Evolutionary conservation across 805 yeast species (phyloP), one percentile per base, ranked within the genome.

Genomic region (Candida orba): DNA sequence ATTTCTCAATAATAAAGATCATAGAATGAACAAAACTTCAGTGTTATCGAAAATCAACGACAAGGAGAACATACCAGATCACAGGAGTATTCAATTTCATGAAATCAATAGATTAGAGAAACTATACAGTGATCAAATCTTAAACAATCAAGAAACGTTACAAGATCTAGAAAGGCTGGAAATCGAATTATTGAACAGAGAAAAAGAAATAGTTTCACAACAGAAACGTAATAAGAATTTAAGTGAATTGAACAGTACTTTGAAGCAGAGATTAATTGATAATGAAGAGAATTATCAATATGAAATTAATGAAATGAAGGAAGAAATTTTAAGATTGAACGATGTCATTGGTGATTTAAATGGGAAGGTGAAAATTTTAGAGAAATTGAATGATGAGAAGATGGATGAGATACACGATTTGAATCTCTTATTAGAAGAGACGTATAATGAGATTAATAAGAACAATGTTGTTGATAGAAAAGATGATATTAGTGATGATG

Each of bases 91-190:
- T 6, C 34, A 34, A 8, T 49, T 47, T 12, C 27, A 37, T 13
- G 44, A 49, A 18, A 32, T 42, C 12, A 27, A 24, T 4, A 40
- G 41, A 10, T 43, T 57, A 13, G 53, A 55, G 43, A 47, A 45
- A 39, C 50, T 55, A 8, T 52, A 54, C 42, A 40, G 51, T 4
- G 53, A 49, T 5, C 56, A 51, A 45, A 39, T 52, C 4, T 17
- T 62, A 12, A 50, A 54, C 10, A 57, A 58, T 17, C 62, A 63
- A 38, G 57, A 58, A 20, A 48, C 62, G 4, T 49, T 54, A 13
- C 54, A 56, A n/a, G 71, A 67, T 35, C 57, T 59, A 42, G 71
- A 67, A 43, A 53, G 59, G 38, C 48, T 65, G 12, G 69, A 66
- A 40, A 37, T 49, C 32, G 72, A 66, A 31, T 37, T 70, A 6